Base-by-base conservation (phyloP, 352 stramenopile genomes). In the Globisporangium heterothallicum region DNA sequence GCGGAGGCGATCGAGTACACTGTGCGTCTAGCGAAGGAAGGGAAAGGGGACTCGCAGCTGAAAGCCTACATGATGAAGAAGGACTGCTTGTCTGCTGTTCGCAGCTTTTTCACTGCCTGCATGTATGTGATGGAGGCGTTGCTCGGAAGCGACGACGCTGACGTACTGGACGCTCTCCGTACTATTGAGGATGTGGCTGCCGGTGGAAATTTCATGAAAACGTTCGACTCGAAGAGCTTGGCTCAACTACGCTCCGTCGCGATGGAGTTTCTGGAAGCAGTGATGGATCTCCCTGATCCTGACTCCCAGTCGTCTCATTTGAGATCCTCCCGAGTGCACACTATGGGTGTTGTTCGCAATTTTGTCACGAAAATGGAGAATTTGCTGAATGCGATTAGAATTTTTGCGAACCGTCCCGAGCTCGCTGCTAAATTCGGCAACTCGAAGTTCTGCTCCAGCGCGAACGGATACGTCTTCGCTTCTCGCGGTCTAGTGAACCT, bases 401-500 rank as follows among this genome's bases (percentile, higher is more conserved):
- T 80, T 14, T 78, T 86, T 45, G 63, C 66, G 1, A 78, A 79
- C 44, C 59, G 63, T 18, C 73, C 75, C 4, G 75, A 83, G 42
- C 67, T 86, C 41, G 69, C 64, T 47, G 59, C 62, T 9, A 87
- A 86, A 61, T 86, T 89, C 42, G 69, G 64, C 42, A 82, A 84
- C 51, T 76, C 74, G 2, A 84, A 85, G 56, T 92, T 92, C 51
- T 88, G 78, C 56, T 86, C 78, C 1, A 78, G 68, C 27, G 62
- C 72, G 9, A 92, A 92, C 55, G 77, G 77, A n/a, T 89, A 92
- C 54, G 56, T 92, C 42, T 85, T 71, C 62, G 82, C 82, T 22
- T 63, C 82, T 13, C 78, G 80, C 53, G 79, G 80, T 3, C 57
- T 93, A 2, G 78, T 90, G 30, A 90, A 90, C 42, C 42, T 93